Evolutionary conservation across 176 grass and related monocot species (phyloP), one percentile per base, ranked within the genome.

Genomic region (Triticum dicoccoides): DNA sequence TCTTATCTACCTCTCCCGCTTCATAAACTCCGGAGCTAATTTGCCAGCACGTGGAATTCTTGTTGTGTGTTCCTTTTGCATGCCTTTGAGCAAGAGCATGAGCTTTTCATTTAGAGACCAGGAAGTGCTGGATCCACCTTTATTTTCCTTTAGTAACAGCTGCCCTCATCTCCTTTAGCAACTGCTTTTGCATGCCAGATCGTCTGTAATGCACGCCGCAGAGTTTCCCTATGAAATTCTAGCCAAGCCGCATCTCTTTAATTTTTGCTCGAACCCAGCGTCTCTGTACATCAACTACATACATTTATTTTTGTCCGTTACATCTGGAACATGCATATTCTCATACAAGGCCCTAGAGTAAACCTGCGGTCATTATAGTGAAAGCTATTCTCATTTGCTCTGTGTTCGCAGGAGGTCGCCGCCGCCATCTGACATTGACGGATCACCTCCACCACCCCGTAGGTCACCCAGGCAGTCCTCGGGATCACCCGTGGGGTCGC

Each of bases 401-500:
- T 15, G 3, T 87, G 64, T 81, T 76, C 17, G 58, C 68, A 90
- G 87, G 61, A 92, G 81, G 51, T 72, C 81, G 0, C 80, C 81
- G 0, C 80, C 61, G 18, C 82, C 77, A 83, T 61, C 54, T 62
- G 86, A 12, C 47, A 80, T 32, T 14, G 78, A 85, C 3, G 69
- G 83, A 18, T 95, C 90, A 17, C 86, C 76, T 69, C 80, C 39
- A 4, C 77, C 18, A 6, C 0, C 6, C 6, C 54, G 33, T 17
- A 85, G 88, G 82, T 92, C 81, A 4, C 77, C 88, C 21, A 88
- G 77, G 80, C 83, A 78, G 20, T 59, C 38, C 69, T 95, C 93
- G 1, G 88, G 56, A 32, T 95, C 88, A 4, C 90, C 90, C 10
- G 90, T 61, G 0, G 84, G 93, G 24, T 95, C 93, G 17, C 84